Evolutionary conservation across 1,284 basidiomycete genomes (phyloP).

Genomic region (Fereydounia khargensis): DNA sequence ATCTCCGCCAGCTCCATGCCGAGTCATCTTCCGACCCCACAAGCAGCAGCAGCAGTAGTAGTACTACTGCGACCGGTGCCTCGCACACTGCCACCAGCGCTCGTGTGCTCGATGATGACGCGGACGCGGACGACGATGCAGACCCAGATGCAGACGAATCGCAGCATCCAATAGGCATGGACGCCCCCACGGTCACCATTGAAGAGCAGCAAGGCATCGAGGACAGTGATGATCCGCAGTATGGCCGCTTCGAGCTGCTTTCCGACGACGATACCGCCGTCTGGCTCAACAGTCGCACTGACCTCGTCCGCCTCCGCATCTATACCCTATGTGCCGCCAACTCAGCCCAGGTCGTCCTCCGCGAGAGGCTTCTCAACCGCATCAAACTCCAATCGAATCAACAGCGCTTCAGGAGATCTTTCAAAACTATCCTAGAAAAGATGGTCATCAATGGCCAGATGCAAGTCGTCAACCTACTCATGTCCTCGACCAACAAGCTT

Average conservation of each 20-base stretch:
- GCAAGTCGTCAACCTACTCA: constrained; percentile 17
- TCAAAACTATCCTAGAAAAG: constrained; percentile 15
- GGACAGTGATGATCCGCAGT: too few species aligned
- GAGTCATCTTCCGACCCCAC: too few species aligned
- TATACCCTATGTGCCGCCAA: constrained; percentile 18
- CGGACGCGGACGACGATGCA: constrained; percentile 1
- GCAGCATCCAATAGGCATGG: too few species aligned
- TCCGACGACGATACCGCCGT: constrained; percentile 15
- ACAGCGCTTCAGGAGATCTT: constrained; percentile 1
- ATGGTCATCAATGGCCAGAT: constrained; percentile 22
- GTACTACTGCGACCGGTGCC: too few species aligned
- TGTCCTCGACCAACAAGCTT: too few species aligned
- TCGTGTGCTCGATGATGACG: too few species aligned
- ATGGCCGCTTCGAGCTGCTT: constrained; percentile 22
- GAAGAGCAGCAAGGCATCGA: constrained; percentile 16
- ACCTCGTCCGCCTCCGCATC: constrained; percentile 29
- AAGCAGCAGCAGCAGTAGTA: too few species aligned
- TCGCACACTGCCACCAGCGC: too few species aligned
- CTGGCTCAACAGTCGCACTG: constrained; percentile 39
- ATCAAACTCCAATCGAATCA: constrained; percentile 9
- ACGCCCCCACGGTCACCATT: constrained; percentile 15
- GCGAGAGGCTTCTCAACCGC: constrained; percentile 6
- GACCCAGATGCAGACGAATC: background rate
- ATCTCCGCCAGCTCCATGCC: constrained; percentile 27
- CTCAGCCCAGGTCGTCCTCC: constrained; percentile 14